Evolutionary conservation across 2,329 filamentous ascomycete genomes (phyloP).

Genomic region (Colletotrichum endophyticum): DNA sequence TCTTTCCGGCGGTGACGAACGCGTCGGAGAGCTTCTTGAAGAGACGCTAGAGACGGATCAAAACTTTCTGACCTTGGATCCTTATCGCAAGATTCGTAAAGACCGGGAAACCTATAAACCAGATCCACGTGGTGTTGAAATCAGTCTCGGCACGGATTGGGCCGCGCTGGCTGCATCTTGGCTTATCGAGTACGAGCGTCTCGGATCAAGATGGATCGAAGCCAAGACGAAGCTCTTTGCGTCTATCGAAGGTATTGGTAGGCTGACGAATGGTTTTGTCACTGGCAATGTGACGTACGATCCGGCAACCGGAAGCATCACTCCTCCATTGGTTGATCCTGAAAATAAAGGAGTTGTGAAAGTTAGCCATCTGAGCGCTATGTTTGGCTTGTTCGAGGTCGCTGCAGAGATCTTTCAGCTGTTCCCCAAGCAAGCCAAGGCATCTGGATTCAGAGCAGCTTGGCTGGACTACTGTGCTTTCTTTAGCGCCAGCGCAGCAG

Average conservation of each 20-base stretch:
- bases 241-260: slow-evolving; percentile 54
- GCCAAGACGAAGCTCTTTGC: slow-evolving; percentile 53
- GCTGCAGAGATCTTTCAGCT: slow-evolving; percentile 57
- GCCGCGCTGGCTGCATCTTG: slow-evolving; percentile 60
- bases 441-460: slow-evolving; percentile 53
- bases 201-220: slow-evolving; percentile 57
- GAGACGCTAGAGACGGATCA: slow-evolving; percentile 57
- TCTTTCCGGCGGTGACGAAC: slow-evolving; percentile 61
- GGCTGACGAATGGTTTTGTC: slow-evolving; percentile 63
- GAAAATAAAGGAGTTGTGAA: slow-evolving; percentile 55
- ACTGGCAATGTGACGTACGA: slow-evolving; percentile 60
- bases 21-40: slow-evolving; percentile 57
- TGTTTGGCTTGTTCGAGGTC: slow-evolving; percentile 65
- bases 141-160: slow-evolving; percentile 65
- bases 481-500: slow-evolving; percentile 51
- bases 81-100: slow-evolving; percentile 62
- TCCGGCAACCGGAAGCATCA: slow-evolving; percentile 51
- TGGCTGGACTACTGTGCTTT: slow-evolving; percentile 68
- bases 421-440: slow-evolving; percentile 48
- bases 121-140: slow-evolving; percentile 42
- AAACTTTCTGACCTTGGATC: slow-evolving; percentile 58
- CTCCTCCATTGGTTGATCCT: slow-evolving; percentile 56
- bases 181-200: slow-evolving; percentile 65
- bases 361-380: slow-evolving; percentile 60
- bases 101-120: slow-evolving; percentile 52